Percentiles rank a stretch among this genome's conserved stretches.
Evolutionary conservation across 2,329 filamentous ascomycete species (phyloP).

Genomic region (Exophiala xenobiotica): DNA sequence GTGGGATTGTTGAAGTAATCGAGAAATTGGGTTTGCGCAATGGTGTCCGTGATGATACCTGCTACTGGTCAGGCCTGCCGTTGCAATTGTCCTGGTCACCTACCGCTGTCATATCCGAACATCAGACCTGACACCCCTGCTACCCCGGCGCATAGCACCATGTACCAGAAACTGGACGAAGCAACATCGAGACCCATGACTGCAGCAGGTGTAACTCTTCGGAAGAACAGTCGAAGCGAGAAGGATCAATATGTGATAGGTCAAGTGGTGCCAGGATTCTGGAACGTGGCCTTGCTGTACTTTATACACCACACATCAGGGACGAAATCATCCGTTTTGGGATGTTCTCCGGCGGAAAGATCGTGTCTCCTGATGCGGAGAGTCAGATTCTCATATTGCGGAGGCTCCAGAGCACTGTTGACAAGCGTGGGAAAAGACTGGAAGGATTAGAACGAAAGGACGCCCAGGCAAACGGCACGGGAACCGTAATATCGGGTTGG

Average conservation of each 20-base stretch:
- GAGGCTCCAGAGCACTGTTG: not conserved
- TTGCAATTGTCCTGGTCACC: not conserved
- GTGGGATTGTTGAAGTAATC: constrained; percentile 31
- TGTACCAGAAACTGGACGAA: not conserved
- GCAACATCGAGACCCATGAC: not conserved
- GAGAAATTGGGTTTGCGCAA: constrained; percentile 34
- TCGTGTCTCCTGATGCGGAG: not conserved
- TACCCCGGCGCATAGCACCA: not conserved
- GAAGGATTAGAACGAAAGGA: not conserved
- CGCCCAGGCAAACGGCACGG: not conserved
- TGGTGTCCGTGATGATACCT: constrained; percentile 36
- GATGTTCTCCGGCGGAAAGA: not conserved
- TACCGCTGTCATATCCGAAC: not conserved
- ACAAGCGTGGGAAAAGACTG: not conserved
- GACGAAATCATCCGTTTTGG: not conserved
- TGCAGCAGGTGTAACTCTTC: not conserved
- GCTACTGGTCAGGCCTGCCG: not conserved
- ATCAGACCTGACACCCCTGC: not conserved
- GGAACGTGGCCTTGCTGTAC: not conserved
- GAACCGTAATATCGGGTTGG: not conserved
- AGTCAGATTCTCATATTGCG: not conserved
- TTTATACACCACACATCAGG: not conserved
- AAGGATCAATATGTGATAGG: not conserved
- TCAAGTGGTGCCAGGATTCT: not conserved
- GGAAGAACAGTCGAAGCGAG: not conserved